Evolutionary conservation across 2,329 filamentous ascomycete genomes (phyloP).

Genomic region (Penicillium italicum): DNA sequence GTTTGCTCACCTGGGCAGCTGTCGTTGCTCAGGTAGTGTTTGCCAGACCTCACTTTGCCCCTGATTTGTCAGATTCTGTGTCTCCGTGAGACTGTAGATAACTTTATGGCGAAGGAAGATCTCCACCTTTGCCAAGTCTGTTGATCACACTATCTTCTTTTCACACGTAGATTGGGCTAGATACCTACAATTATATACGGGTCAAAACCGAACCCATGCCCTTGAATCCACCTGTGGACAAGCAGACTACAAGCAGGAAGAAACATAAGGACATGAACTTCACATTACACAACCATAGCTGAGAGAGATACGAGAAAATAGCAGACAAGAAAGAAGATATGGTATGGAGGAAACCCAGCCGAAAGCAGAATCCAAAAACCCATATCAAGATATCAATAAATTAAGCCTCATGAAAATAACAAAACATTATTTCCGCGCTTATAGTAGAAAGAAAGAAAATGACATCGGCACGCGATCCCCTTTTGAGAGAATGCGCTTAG

Average conservation of each 20-base stretch:
- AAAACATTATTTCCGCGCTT: conserved; percentile 2
- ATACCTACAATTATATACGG: neutral
- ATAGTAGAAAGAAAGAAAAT: conserved; percentile 1
- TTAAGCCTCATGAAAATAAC: conserved; percentile 7
- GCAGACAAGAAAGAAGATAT: neutral
- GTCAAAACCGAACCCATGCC: neutral
- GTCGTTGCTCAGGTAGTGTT: neutral
- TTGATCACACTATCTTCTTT: no score
- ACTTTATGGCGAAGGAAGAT: neutral
- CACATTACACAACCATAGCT: conserved; percentile 10
- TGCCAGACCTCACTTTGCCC: neutral
- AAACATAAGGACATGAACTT: conserved; percentile 9
- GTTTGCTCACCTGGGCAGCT: neutral
- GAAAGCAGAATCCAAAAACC: neutral
- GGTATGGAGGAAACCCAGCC: conserved; percentile 1
- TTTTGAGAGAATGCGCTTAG: conserved; percentile 20
- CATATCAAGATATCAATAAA: conserved; percentile 1
- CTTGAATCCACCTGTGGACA: neutral
- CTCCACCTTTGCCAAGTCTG: no score
- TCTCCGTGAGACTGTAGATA: no score
- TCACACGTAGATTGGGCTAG: neutral
- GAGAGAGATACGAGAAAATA: neutral
- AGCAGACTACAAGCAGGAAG: neutral
- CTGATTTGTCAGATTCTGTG: neutral
- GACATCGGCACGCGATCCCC: neutral